A percentile compares a stretch with the other conserved stretches of the same genome.
Evolutionary conservation across 1,284 basidiomycete genomes (phyloP).

Genomic region (Cryptococcus depauperatus): DNA sequence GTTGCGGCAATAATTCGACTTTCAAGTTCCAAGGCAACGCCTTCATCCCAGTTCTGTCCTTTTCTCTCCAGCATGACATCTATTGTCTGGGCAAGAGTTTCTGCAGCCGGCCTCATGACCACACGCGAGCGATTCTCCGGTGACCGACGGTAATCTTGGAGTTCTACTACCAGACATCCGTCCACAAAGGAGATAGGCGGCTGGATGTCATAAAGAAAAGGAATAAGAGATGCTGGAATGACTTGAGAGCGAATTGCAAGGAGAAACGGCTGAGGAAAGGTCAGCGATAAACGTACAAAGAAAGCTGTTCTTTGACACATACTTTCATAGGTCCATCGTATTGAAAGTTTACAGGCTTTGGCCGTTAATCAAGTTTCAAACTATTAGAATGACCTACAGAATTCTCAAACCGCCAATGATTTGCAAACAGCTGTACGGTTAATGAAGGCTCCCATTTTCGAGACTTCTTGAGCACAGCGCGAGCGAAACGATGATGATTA

Average conservation of each 20-base stretch:
- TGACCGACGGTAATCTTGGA: constrained; percentile 41
- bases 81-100: constrained; percentile 40
- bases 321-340: constrained; percentile 46
- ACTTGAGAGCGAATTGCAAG: constrained; percentile 44
- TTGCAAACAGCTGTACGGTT: constrained; percentile 41
- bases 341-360: constrained; percentile 23
- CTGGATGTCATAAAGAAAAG: constrained; percentile 41
- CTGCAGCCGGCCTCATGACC: constrained; percentile 44
- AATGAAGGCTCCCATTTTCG: constrained; percentile 43
- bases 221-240: constrained; percentile 41
- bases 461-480: constrained; percentile 44
- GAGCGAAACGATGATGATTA: constrained; percentile 44
- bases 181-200: constrained; percentile 43
- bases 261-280: constrained; percentile 36
- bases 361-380: background rate
- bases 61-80: constrained; percentile 41
- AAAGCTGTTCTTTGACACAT: constrained; percentile 13
- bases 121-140: constrained; percentile 31
- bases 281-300: background rate
- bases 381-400: constrained; percentile 27
- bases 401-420: constrained; percentile 43
- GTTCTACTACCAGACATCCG: constrained; percentile 45
- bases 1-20: constrained; percentile 44
- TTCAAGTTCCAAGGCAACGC: constrained; percentile 41
- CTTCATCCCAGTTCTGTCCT: constrained; percentile 40